Percentiles rank a stretch among this genome's conserved stretches.
Evolutionary conservation across 805 yeast species (phyloP).

Genomic region (Wickerhamiella siamensis): DNA sequence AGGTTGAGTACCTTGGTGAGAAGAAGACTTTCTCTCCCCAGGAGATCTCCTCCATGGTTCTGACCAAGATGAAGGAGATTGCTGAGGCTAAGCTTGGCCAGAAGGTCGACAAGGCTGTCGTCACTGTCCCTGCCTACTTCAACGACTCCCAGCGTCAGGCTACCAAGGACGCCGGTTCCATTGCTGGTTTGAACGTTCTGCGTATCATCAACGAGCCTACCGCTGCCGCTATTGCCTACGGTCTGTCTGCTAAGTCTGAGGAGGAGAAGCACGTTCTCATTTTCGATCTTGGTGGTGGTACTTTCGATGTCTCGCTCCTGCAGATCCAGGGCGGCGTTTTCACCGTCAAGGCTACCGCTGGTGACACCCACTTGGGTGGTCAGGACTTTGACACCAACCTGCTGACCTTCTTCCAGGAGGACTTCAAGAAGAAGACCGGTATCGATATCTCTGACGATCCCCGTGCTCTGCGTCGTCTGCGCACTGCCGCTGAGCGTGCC

Average conservation of each 20-base stretch:
- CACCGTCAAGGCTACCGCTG: slow-evolving; percentile 95
- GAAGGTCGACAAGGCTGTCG: slow-evolving; percentile 69
- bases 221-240: slow-evolving; percentile 95
- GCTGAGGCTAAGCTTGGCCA: slow-evolving; percentile 75
- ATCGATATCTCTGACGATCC: slow-evolving; percentile 78
- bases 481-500: slow-evolving; percentile 98
- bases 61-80: slow-evolving; percentile 73
- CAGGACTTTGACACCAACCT: slow-evolving; percentile 97
- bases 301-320: slow-evolving; percentile 87
- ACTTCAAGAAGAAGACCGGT: slow-evolving; percentile 92
- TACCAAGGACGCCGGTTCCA: slow-evolving; percentile 78
- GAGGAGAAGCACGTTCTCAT: slow-evolving; percentile 79
- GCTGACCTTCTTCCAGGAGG: slow-evolving; percentile 81
- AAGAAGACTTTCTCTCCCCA: slow-evolving; percentile 81
- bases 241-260: slow-evolving; percentile 79
- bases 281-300: slow-evolving; percentile 96
- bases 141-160: slow-evolving; percentile 86
- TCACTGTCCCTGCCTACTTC: slow-evolving; percentile 80
- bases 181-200: slow-evolving; percentile 71
- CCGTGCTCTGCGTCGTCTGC: slow-evolving; percentile 93
- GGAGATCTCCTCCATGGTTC: slow-evolving; percentile 87
- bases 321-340: slow-evolving; percentile 92
- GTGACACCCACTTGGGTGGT: slow-evolving; percentile 99
- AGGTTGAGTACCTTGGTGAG: slow-evolving; percentile 74
- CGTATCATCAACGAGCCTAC: slow-evolving; percentile 86